Evolutionary conservation across 306 rosid species (phyloP), one percentile per base, ranked within the genome.

Genomic region (Citrullus amarus): DNA sequence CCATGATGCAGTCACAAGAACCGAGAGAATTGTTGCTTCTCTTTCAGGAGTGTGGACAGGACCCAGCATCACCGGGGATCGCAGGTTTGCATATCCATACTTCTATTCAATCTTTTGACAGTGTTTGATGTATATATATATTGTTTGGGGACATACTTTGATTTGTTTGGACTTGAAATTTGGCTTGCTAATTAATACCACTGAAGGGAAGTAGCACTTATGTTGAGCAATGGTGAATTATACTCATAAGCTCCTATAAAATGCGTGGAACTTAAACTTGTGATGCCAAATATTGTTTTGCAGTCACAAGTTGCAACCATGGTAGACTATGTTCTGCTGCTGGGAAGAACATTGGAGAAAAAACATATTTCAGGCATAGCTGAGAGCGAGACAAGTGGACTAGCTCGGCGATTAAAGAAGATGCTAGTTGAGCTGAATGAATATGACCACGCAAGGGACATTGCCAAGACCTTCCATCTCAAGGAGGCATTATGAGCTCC

Each of bases 31-130:
- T 71, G 70, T 95, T 82, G 88, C 88, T 83, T 92, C 98, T 76
- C 83, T 95, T 18, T 86, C 86, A 65, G 97, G 93, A 22, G 93
- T 92, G 30, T 92, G 98, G 97, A 84, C 96, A 34, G 98, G 98
- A 71, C 85, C 92, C 79, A 88, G 86, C 78, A 83, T 90, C 57
- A 78, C 84, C 0, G 96, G 91, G 62, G 96, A 84, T 80, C 85
- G 81, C 60, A 89, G 88, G 98, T 95, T 58, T 85, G 62, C 30
- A 75, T 38, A 62, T 79, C 44, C 25, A 36, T 30, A 41, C 44
- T 44, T 38, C 5, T 48, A 38, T 8, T 3, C 72, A 63, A 39
- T 16, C 28, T 51, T 66, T 53, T 8, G 22, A 1, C 22, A 20
- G 6, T 58, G 6, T 55, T 41, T 6, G 0, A 8, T 44, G 11